Conservation (phyloP, 1,284 basidiomycete genomes). For the Porphyrellus sp. region DNA sequence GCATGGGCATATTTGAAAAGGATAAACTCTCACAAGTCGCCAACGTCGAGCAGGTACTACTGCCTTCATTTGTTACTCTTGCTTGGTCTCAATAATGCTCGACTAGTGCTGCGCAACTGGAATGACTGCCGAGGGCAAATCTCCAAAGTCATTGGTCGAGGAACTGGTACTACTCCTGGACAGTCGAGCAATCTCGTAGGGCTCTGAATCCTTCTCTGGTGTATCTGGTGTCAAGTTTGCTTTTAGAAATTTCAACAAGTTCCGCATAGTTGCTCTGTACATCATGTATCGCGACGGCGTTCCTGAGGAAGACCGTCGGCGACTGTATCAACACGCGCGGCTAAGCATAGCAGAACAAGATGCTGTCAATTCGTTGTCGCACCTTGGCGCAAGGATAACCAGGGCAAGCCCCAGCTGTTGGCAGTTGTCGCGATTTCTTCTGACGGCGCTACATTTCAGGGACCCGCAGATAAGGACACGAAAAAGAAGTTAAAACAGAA, state of each 20-base stretch:
- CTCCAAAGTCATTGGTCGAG: conserved; percentile 90
- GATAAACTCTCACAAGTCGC: conserved; percentile 85
- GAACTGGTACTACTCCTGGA: conserved; percentile 98
- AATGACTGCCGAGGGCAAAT: conserved; percentile 82
- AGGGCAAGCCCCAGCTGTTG: conserved; percentile 53
- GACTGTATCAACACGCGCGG: conserved; percentile 96
- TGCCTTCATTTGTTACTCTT: background rate
- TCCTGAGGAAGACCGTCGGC: conserved; percentile 92
- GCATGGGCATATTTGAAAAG: conserved; percentile 91
- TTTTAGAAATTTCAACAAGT: conserved; percentile 85
- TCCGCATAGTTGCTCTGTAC: conserved; percentile 95
- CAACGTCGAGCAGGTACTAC: conserved; percentile 85
- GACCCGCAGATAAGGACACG: conserved; percentile 67
- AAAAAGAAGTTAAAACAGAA: conserved; percentile 84
- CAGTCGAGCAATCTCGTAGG: conserved; percentile 77
- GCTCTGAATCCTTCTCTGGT: conserved; percentile 5
- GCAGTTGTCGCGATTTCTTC: background rate
- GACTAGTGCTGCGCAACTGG: conserved; percentile 87
- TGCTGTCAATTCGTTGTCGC: conserved; percentile 83
- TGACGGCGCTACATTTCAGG: conserved; percentile 39
- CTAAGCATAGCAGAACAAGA: conserved; percentile 90
- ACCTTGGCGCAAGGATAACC: conserved; percentile 82
- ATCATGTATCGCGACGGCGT: conserved; percentile 96
- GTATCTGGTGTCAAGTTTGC: background rate
- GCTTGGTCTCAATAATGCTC: conserved; percentile 1